Base-by-base conservation (phyloP, 2,329 filamentous ascomycete genomes). In the Fusarium xylarioides region DNA sequence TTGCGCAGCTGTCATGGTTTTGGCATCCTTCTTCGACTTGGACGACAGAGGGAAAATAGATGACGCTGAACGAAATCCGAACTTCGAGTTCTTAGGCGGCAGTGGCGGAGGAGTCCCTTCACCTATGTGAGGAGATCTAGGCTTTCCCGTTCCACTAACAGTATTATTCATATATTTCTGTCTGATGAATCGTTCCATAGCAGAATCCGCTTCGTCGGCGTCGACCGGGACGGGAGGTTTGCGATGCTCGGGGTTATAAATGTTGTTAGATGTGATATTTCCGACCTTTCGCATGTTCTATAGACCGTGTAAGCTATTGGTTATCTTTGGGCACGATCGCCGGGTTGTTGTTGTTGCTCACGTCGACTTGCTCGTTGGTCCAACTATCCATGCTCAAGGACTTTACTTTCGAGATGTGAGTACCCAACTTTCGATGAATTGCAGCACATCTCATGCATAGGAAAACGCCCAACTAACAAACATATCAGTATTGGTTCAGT, bases 321-420 rank as follows among this genome's bases (percentile, higher is more conserved):
- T 35, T 43, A 46, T 23, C 53, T 32, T 54, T 37, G 40, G 30
- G 19, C 34, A 23, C 23, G 35, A 50, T 26, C 18, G 11, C 32
- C 10, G 21, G 21, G 19, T 34, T 35, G 35, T 49, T 59, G 18
- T 16, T 42, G 40, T 66, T 58, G 83, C 89, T 83, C 86, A 97
- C 95, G 84, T 99, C 96, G 73, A 99, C 95, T 84, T 99, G 96
- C 69, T 98, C 96, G 79, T 92, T 92, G 54, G 93, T 91, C 96
- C 96, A 99, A 76, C 92, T 96, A 83, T 99, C 96, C 95, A 99
- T 98, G 82, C 93, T 98, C 84, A 99, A 84, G 42, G 95, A 98
- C 84, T 99, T 99, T 86, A 99, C 95, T 83, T 99, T 99, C 75
- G 95, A 98, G 72, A 99, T 94, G 83, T 99, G 96, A 44, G 96